A percentile compares a stretch with the other conserved stretches of the same genome.
These are phyloP conservation scores for Thraustochytrium striatum DNA, from an alignment of 352 stramenopile species.

Conservation along the genomic window DNA sequence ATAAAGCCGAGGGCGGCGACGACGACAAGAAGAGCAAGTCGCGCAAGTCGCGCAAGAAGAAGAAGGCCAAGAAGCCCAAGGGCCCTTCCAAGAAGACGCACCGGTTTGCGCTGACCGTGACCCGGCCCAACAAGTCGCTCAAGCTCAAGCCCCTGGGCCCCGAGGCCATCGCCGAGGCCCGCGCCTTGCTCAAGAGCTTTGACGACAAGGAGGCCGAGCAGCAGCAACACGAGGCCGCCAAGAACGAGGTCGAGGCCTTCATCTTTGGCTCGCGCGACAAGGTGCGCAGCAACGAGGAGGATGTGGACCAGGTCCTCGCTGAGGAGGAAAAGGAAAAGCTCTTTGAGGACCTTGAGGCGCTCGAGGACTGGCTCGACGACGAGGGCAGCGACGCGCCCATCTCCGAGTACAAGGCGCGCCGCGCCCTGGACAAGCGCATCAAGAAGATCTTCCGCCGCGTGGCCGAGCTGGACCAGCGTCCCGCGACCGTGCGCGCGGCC, in stretches of 20 bases:
- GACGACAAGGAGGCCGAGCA: conserved; percentile 22
- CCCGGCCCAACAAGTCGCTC: conserved; percentile 3
- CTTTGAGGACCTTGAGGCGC: conserved; percentile 33
- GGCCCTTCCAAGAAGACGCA: conserved; percentile 8
- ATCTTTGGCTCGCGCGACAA: conserved; percentile 30
- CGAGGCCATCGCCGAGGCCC: not conserved
- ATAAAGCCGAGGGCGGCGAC: not conserved
- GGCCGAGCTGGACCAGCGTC: conserved; percentile 27
- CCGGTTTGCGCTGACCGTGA: conserved; percentile 27
- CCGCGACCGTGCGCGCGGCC: conserved; percentile 8
- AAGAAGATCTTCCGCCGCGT: conserved; percentile 14
- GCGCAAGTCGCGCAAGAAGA: conserved; percentile 11
- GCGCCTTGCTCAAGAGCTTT: conserved; percentile 22
- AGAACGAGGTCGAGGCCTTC: conserved; percentile 44
- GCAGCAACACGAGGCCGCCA: conserved; percentile 22
- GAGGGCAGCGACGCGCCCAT: conserved; percentile 9
- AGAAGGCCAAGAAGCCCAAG: not conserved
- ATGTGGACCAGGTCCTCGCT: conserved; percentile 31
- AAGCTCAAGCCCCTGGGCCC: not conserved
- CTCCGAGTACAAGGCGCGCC: not conserved
- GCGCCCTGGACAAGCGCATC: conserved; percentile 7
- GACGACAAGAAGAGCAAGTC: conserved; percentile 30
- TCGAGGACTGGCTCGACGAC: conserved; percentile 43
- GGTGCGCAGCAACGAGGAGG: conserved; percentile 26
- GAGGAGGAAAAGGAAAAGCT: conserved; percentile 35